These are phyloP conservation scores for Dothideomycetes sp. DNA, from an alignment of 2,329 filamentous ascomycete genomes.

Conservation along the genomic window DNA sequence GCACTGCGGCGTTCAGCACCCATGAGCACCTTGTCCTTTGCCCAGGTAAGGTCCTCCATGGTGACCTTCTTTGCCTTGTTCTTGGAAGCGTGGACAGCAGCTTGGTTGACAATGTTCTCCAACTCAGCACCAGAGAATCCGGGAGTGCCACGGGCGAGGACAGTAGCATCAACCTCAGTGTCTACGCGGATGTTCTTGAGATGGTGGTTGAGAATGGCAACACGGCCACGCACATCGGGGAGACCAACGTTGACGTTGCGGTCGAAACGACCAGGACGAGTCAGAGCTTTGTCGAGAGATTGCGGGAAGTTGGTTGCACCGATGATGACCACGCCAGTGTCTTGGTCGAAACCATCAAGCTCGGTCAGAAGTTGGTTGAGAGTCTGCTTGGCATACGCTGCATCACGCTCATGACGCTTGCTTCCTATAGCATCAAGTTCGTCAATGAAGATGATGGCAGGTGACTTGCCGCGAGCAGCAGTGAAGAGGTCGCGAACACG, in stretches of 20 bases:
- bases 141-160: slow-evolving; percentile 76
- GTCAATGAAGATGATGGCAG: slow-evolving; percentile 91
- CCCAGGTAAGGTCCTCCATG: slow-evolving; percentile 84
- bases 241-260: slow-evolving; percentile 80
- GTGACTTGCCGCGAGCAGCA: slow-evolving; percentile 73
- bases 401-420: slow-evolving; percentile 84
- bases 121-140: slow-evolving; percentile 93
- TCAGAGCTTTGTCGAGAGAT: slow-evolving; percentile 86
- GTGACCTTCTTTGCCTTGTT: slow-evolving; percentile 65
- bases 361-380: slow-evolving; percentile 95
- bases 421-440: slow-evolving; percentile 90
- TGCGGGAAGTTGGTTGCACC: slow-evolving; percentile 95
- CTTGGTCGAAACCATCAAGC: slow-evolving; percentile 92
- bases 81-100: slow-evolving; percentile 87
- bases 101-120: slow-evolving; percentile 94
- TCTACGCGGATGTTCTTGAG: slow-evolving; percentile 79
- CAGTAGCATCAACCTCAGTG: slow-evolving; percentile 68
- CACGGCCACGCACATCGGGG: slow-evolving; percentile 84
- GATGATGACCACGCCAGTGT: slow-evolving; percentile 88
- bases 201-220: slow-evolving; percentile 89
- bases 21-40: slow-evolving; percentile 97
- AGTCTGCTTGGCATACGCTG: slow-evolving; percentile 92
- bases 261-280: slow-evolving; percentile 89
- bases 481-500: slow-evolving; percentile 88
- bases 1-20: slow-evolving; percentile 84